Base-by-base conservation (phyloP, 192 early-diverging fungal genomes). In the Podila clonocystis region DNA sequence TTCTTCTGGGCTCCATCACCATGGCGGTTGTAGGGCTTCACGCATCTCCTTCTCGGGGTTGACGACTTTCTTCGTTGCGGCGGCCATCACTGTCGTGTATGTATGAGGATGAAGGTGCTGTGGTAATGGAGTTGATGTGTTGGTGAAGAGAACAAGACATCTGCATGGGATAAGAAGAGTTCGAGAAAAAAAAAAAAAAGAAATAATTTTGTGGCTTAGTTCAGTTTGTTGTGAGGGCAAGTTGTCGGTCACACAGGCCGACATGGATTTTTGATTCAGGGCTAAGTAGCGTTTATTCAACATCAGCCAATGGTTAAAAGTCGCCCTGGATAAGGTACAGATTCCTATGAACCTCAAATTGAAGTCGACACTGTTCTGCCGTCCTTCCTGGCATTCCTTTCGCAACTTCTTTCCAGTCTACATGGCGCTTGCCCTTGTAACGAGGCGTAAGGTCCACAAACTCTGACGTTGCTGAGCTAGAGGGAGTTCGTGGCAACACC, bases 11-110 rank as follows among this genome's bases (percentile, higher is more conserved):
- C 67, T 7, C 48, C 62, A 4, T 45, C 30, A 9, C 41, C 61
- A 22, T 22, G 30, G 49, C 77, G 77, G 34, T 72, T 73, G 57
- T 80, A 80, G 65, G 77, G 70, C 62, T 73, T 80, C 75, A 9
- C 77, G 77, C 52, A 80, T 55, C 71, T 80, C 77, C 71, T 80
- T 80, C 67, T 80, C 77, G 8, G 77, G 77, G 19, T 80, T 80
- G 29, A 80, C 77, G 24, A 80, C 62, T 49, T 69, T 80, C 34
- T 73, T 80, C 58, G 63, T 72, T 67, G 22, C 19, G 12, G 70
- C 77, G 22, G 77, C 70, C 77, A 80, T 80, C 17, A 50, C 52
- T 41, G 24, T 28, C 7, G 11, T 30, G 26, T 29, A 50, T 31
- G 58, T n/a, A 13, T 58, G 58, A n/a, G 52, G 6, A 33, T 5